Evolutionary conservation across 306 rosid genomes (phyloP), one percentile per base, ranked within the genome.

Genomic region (Hylodesmum podocarpum): DNA sequence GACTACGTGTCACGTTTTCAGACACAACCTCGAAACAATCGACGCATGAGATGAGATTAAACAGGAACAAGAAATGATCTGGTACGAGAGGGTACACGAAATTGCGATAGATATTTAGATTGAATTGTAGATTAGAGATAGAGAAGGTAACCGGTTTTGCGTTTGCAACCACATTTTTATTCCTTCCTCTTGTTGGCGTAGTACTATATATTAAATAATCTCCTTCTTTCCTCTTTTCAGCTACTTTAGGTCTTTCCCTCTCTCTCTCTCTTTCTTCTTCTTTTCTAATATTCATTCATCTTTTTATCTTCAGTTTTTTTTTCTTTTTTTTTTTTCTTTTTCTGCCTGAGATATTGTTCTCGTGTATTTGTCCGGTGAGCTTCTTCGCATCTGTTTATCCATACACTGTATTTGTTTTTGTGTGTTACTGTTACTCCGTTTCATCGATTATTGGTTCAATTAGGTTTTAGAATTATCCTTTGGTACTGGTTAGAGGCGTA

Each of bases 131-230:
- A 67, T 28, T 33, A 66, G 44, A 41, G 39, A 66, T 41, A 73
- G 47, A 54, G 16, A 22, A n/a, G n/a, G n/a, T n/a, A n/a, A n/a
- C n/a, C n/a, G n/a, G n/a, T n/a, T n/a, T n/a, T n/a, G n/a, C n/a
- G n/a, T n/a, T n/a, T n/a, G n/a, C n/a, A n/a, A 78, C 91, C 91
- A 79, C 88, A 83, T 63, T 81, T 83, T 68, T 58, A 71, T 74
- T 50, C 68, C 79, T 37, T 25, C 29, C 75, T 44, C 78, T 9
- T 64, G 77, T 66, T 65, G 29, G 40, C 51, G 10, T 74, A 39
- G 10, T 74, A 39, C 72, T 64, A 25, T 53, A 50, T 41, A 78
- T 57, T 12, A 5, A 27, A 64, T 66, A 39, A 64, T 72, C 70
- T 10, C 29, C 51, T 80, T 51, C 69, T 36, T 16, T 58, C 37